Evolutionary conservation across 2,329 filamentous ascomycete genomes (phyloP).

Genomic region (Ophiosphaerella korrae): DNA sequence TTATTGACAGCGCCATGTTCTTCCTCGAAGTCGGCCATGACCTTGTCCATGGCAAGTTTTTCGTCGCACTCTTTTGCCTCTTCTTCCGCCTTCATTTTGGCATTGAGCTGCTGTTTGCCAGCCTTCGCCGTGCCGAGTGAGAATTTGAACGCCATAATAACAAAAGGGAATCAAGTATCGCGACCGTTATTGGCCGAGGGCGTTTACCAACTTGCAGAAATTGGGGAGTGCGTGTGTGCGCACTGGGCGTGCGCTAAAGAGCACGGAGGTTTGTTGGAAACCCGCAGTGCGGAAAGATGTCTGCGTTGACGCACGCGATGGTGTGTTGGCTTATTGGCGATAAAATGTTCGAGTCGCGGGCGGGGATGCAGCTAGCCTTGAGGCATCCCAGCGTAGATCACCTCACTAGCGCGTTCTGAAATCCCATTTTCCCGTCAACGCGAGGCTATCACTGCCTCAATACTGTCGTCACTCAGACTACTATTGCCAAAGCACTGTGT

Average conservation of each 20-base stretch:
- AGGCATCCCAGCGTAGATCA: slow-evolving; percentile 13
- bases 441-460: too few relatives aligned
- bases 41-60: slow-evolving; percentile 35
- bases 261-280: too few relatives aligned
- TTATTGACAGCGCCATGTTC: slow-evolving; percentile 34
- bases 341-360: slow-evolving; percentile 15
- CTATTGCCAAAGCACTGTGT: background rate
- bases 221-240: too few relatives aligned
- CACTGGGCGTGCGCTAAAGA: too few relatives aligned
- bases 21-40: slow-evolving; percentile 39
- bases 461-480: too few relatives aligned
- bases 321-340: too few relatives aligned
- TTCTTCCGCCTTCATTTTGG: slow-evolving; percentile 38
- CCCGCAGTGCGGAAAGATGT: too few relatives aligned
- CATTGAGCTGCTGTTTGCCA: slow-evolving; percentile 29
- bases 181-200: too few relatives aligned
- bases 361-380: background rate
- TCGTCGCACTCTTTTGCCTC: slow-evolving; percentile 40
- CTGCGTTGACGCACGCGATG: too few relatives aligned
- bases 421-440: too few relatives aligned
- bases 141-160: slow-evolving; percentile 41
- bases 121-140: slow-evolving; percentile 31
- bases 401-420: slow-evolving; percentile 17
- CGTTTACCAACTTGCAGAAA: too few relatives aligned
- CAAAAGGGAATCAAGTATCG: background rate